Conservation (phyloP, 1,284 basidiomycete genomes). For the Bjerkandera adusta region DNA sequence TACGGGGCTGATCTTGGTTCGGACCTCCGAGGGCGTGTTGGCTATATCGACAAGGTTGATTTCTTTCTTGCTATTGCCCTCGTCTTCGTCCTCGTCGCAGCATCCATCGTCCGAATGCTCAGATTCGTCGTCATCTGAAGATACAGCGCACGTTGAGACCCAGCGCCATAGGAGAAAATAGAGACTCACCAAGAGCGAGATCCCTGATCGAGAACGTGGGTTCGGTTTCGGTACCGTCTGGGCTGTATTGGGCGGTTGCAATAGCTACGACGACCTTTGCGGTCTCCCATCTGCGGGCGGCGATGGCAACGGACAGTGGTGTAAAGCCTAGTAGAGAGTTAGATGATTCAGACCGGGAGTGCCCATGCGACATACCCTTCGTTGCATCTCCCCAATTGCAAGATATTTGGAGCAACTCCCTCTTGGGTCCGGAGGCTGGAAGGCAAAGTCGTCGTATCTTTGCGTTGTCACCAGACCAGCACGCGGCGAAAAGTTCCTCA, state of each 20-base stretch:
- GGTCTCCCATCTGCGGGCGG: conserved; percentile 49
- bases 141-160: background rate
- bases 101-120: conserved; percentile 11
- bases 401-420: conserved; percentile 40
- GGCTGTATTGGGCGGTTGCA: conserved; percentile 48
- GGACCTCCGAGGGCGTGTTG: conserved; percentile 41
- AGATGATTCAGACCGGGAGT: background rate
- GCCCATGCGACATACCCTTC: conserved; percentile 7
- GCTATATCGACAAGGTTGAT: conserved; percentile 51
- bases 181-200: background rate
- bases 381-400: conserved; percentile 23
- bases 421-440: conserved; percentile 31
- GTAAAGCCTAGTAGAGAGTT: conserved; percentile 34
- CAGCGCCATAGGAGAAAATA: background rate
- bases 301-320: conserved; percentile 46
- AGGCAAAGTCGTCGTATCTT: conserved; percentile 49
- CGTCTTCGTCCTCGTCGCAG: conserved; percentile 29
- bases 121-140: conserved; percentile 19
- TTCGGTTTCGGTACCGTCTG: conserved; percentile 29
- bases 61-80: conserved; percentile 29
- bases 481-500: conserved; percentile 53
- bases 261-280: conserved; percentile 53
- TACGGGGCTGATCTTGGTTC: conserved; percentile 36
- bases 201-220: background rate
- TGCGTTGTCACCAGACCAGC: conserved; percentile 45